phyloP scores from a whole-genome alignment of 306 rosid genomes.

The Cercis canadensis region DNA sequence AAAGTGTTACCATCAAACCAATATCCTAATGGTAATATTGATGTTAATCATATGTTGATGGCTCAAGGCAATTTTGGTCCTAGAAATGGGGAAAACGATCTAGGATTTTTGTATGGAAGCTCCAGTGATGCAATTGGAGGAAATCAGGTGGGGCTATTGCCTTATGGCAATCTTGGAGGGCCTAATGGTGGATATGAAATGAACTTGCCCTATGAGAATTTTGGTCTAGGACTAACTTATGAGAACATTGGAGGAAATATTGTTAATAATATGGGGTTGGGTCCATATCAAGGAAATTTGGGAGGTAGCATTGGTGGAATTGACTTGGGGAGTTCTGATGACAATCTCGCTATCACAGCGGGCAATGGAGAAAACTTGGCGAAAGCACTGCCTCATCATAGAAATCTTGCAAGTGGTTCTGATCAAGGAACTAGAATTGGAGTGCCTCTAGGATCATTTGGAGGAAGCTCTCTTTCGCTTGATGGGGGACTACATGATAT shows the following conservation, averaged over 20 bases:
- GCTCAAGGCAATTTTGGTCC: neutral
- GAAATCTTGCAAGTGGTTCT: constrained; percentile 12
- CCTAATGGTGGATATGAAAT: neutral
- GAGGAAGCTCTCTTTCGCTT: neutral
- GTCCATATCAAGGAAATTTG: neutral
- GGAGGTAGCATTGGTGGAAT: neutral
- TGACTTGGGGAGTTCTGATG: neutral
- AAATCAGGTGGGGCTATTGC: neutral
- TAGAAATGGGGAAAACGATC: no score
- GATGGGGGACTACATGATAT: constrained; percentile 21
- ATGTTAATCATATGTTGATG: no score
- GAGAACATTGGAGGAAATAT: no score
- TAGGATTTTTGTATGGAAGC: no score
- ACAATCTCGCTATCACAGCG: no score
- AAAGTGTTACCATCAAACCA: neutral
- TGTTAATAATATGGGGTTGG: neutral
- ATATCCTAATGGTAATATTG: no score
- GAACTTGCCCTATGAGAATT: no score
- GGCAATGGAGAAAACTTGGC: no score
- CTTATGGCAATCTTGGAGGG: neutral
- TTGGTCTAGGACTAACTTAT: no score
- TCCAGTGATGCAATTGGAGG: neutral
- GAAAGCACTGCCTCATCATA: neutral
- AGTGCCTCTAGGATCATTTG: neutral
- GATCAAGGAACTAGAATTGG: no score